Evolutionary conservation across 345 rosid genomes (phyloP), one percentile per base, ranked within the genome.

Genomic region (Rhodomyrtus tomentosa): DNA sequence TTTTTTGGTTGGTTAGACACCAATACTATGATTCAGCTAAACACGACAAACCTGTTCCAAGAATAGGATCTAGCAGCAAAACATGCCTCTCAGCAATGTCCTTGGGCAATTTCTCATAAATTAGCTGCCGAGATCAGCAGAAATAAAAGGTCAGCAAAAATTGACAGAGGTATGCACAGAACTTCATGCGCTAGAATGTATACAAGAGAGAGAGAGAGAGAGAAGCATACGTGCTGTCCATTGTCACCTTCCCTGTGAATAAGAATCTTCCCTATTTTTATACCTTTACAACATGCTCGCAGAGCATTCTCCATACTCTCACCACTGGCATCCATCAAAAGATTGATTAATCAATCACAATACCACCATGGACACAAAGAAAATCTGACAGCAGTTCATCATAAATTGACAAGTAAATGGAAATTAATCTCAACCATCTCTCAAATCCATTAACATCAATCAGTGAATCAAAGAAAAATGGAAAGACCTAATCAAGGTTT

Each of bases 231-330:
- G 89, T 97, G 94, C 89, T 97, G 98, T 83, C 99, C 99, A 50
- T 97, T 94, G 92, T 97, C 98, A 6, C 98, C 99, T 93, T 95
- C 99, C 85, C 99, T 92, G 84, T 97, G 99, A 88, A 97, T 97
- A 53, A 97, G 94, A 83, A 97, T 95, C 90, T 95, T 97, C 87
- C 98, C 99, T 21, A 97, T 93, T 89, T 97, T 97, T 91, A 97
- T 95, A 80, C 98, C 98, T 90, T 97, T 97, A 89, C 99, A 97
- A 86, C 99, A 97, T 49, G 99, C 99, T 81, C 99, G 93, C 88
- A 95, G 87, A 74, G 99, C 99, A 87, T 97, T 97, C 88, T 97
- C 98, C 99, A 97, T 97, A 86, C 99, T 97, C 93, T 97, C 99
- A 36, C 99, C 99, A 84, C 98, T 97, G 90, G 84, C 52, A 85